Conservation (phyloP, 306 rosid genomes). For the Dryas drummondii region DNA sequence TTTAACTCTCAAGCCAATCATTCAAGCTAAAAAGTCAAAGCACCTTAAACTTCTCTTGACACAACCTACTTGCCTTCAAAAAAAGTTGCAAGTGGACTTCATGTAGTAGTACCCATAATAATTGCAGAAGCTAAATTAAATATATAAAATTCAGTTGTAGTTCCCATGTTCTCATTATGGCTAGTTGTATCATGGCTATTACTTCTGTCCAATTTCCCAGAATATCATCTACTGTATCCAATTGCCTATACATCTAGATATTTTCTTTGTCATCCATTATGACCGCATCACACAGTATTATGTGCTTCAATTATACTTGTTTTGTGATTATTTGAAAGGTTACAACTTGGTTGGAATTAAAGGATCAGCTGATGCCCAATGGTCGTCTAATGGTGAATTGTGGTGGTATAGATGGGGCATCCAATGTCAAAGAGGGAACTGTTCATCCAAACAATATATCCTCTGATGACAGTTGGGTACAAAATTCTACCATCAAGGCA, state of each 20-base stretch:
- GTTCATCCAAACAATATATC: slow-evolving; percentile 30
- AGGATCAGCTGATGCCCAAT: slow-evolving; percentile 54
- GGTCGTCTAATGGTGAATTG: slow-evolving; percentile 95
- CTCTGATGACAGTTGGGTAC: slow-evolving; percentile 47
- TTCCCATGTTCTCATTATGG: not conserved
- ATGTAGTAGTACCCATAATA: too few relatives aligned
- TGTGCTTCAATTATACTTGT: slow-evolving; percentile 1
- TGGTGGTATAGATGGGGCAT: slow-evolving; percentile 61
- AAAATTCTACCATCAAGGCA: slow-evolving; percentile 58
- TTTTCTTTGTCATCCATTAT: not conserved
- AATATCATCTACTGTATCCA: not conserved
- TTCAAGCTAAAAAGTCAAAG: slow-evolving; percentile 6
- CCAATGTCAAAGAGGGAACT: slow-evolving; percentile 32
- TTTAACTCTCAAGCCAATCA: not conserved
- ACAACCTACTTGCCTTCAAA: not conserved
- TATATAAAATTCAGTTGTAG: too few relatives aligned
- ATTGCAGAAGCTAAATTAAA: too few relatives aligned
- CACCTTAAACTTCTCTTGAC: not conserved
- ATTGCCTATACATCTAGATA: not conserved
- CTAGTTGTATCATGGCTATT: not conserved
- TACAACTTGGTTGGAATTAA: slow-evolving; percentile 67
- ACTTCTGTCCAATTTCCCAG: not conserved
- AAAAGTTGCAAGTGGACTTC: not conserved
- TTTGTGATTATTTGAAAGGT: slow-evolving; percentile 39
- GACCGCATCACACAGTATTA: not conserved